These are phyloP conservation scores for Cyclocybe cylindracea DNA, from an alignment of 768 basidiomycete genomes.

Conservation along the genomic window DNA sequence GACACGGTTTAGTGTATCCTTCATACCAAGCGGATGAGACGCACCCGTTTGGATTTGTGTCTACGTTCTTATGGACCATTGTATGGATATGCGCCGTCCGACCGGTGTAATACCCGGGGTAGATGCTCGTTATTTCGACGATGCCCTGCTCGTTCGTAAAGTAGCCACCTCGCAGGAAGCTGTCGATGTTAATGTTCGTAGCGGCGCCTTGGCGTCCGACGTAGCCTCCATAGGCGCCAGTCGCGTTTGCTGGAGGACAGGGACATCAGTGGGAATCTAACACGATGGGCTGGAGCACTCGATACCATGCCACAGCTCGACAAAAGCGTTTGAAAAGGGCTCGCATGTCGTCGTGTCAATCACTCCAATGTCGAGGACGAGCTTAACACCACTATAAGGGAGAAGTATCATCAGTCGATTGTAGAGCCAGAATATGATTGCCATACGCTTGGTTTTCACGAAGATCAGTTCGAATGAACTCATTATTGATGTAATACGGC, in stretches of 20 bases:
- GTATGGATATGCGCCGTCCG: slow-evolving; percentile 35
- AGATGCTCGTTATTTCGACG: slow-evolving; percentile 29
- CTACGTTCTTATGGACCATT: slow-evolving; percentile 27
- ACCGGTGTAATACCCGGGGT: slow-evolving; percentile 32
- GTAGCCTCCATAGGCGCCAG: slow-evolving; percentile 28
- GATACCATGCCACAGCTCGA: slow-evolving; percentile 35
- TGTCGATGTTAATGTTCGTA: slow-evolving; percentile 20
- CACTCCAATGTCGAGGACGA: slow-evolving; percentile 37
- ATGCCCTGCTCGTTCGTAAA: slow-evolving; percentile 29
- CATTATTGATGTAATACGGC: slow-evolving; percentile 27
- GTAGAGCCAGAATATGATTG: neutral
- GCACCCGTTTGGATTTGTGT: slow-evolving; percentile 17
- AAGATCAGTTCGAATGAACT: slow-evolving; percentile 24
- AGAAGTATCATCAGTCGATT: neutral
- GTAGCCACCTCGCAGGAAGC: slow-evolving; percentile 34
- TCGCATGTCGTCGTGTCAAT: slow-evolving; percentile 37
- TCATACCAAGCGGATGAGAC: neutral
- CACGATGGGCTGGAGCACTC: neutral
- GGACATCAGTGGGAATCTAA: neutral
- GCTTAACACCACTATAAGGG: slow-evolving; percentile 28
- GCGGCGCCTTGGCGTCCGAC: slow-evolving; percentile 1
- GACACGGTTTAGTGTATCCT: neutral
- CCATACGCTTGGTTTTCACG: slow-evolving; percentile 24
- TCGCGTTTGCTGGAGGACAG: slow-evolving; percentile 21
- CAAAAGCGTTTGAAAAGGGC: slow-evolving; percentile 32